Conservation (phyloP, 2,329 filamentous ascomycete species). For the Trichocomaceae sp. region DNA sequence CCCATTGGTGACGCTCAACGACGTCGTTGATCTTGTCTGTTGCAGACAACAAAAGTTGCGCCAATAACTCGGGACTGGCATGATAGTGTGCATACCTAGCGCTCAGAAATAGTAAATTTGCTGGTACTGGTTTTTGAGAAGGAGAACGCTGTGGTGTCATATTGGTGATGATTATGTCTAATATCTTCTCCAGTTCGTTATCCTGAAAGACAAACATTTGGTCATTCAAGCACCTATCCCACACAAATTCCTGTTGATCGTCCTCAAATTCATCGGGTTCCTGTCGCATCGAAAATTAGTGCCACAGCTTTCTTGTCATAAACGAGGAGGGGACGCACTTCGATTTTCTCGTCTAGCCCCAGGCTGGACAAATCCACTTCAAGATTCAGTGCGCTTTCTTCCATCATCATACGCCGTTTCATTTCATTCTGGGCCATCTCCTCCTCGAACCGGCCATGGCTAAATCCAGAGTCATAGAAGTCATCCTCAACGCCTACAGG, state of each 20-base stretch:
- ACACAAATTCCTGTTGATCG: conserved; percentile 90
- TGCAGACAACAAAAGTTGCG: conserved; percentile 70
- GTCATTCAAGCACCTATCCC: conserved; percentile 88
- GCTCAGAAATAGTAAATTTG: conserved; percentile 93
- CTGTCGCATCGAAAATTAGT: conserved; percentile 14
- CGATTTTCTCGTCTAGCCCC: conserved; percentile 89
- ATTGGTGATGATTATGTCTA: conserved; percentile 93
- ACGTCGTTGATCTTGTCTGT: conserved; percentile 97
- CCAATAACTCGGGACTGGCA: conserved; percentile 75
- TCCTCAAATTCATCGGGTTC: conserved; percentile 74
- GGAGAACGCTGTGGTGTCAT: conserved; percentile 96
- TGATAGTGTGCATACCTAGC: conserved; percentile 97
- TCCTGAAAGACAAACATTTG: conserved; percentile 99
- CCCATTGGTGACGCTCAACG: conserved; percentile 94
- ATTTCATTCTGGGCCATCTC: conserved; percentile 96
- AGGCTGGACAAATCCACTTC: conserved; percentile 95
- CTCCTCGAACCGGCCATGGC: conserved; percentile 90
- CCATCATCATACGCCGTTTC: conserved; percentile 91
- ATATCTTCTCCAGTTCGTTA: conserved; percentile 79
- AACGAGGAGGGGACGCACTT: conserved; percentile 50
- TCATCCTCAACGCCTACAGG: conserved; percentile 56
- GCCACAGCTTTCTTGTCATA: background rate
- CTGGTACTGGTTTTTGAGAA: conserved; percentile 94
- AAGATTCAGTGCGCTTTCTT: conserved; percentile 93
- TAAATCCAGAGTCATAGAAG: conserved; percentile 89